A percentile compares a stretch with the other conserved stretches of the same genome.
These are phyloP conservation scores for Saxophila tyrrhenica DNA, from an alignment of 495 filamentous ascomycete genomes.

Conservation along the genomic window DNA sequence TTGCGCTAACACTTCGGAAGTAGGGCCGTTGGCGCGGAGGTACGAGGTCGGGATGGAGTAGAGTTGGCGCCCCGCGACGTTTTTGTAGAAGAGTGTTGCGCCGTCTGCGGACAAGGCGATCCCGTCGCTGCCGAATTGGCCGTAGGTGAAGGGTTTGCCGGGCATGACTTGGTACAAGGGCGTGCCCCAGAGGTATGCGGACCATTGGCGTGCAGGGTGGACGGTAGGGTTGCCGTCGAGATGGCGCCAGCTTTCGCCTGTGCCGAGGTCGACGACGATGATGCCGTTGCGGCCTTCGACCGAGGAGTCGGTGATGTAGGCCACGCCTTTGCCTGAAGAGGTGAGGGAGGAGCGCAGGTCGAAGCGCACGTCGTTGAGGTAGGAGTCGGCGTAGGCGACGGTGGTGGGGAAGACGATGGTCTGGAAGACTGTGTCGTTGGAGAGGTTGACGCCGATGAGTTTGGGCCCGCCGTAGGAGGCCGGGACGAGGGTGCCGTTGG, in stretches of 20 bases:
- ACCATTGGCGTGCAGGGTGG: constrained; percentile 28
- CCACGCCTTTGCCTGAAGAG: constrained; percentile 30
- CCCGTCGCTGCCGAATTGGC: constrained; percentile 31
- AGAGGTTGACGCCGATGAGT: constrained; percentile 33
- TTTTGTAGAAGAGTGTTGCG: constrained; percentile 27
- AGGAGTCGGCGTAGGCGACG: constrained; percentile 33
- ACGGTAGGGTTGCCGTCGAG: constrained; percentile 29
- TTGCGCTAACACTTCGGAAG: constrained; percentile 23
- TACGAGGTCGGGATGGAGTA: constrained; percentile 30
- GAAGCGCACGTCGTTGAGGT: constrained; percentile 40
- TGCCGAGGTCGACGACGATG: constrained; percentile 37
- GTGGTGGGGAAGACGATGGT: constrained; percentile 36
- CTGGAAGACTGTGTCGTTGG: constrained; percentile 31
- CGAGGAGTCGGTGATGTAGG: constrained; percentile 38
- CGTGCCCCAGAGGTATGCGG: constrained; percentile 35
- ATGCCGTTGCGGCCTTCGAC: constrained; percentile 35
- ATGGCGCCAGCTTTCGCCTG: constrained; percentile 36
- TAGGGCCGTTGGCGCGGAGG: constrained; percentile 18
- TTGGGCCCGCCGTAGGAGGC: constrained; percentile 35
- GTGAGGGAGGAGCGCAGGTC: constrained; percentile 31
- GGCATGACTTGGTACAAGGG: constrained; percentile 24
- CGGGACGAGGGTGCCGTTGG: constrained; percentile 29
- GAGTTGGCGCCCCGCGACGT: constrained; percentile 24
- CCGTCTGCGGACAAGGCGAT: constrained; percentile 32
- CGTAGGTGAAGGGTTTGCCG: constrained; percentile 20